Evolutionary conservation across 2,329 filamentous ascomycete genomes (phyloP).

Genomic region (Aureobasidium sp.): DNA sequence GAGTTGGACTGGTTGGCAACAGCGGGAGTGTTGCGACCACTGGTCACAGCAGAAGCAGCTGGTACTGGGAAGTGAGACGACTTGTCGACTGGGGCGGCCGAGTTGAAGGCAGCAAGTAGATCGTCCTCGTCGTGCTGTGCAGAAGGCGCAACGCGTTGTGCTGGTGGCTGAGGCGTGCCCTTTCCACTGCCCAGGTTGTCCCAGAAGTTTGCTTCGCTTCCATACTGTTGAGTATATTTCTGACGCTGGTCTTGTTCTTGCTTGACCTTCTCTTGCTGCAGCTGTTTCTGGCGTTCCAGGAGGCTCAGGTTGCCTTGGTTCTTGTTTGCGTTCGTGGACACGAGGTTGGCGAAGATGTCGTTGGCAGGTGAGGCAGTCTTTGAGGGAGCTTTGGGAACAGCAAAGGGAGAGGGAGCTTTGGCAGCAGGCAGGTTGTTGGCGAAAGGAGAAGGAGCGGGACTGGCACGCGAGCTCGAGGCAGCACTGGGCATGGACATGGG

Average conservation of each 20-base stretch:
- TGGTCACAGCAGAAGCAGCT: slow-evolving; percentile 24
- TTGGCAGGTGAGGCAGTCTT: slow-evolving; percentile 45
- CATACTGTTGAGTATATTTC: slow-evolving; percentile 69
- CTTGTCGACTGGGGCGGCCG: slow-evolving; percentile 49
- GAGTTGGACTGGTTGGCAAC: neutral
- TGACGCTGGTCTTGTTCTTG: slow-evolving; percentile 68
- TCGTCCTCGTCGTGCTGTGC: slow-evolving; percentile 43
- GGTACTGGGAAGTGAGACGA: slow-evolving; percentile 51
- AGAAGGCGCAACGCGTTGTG: slow-evolving; percentile 16
- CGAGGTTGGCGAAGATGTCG: slow-evolving; percentile 72
- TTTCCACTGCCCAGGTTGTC: slow-evolving; percentile 57
- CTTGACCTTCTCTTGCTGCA: slow-evolving; percentile 69
- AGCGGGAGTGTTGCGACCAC: slow-evolving; percentile 34
- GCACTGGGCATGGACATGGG: slow-evolving; percentile 18
- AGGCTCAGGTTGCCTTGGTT: slow-evolving; percentile 60
- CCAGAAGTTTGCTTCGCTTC: slow-evolving; percentile 62
- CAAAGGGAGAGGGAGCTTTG: slow-evolving; percentile 36
- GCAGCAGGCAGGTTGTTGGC: slow-evolving; percentile 34
- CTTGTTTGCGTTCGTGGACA: slow-evolving; percentile 56
- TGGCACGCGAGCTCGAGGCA: slow-evolving; percentile 26
- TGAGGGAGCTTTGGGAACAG: slow-evolving; percentile 37
- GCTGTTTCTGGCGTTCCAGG: slow-evolving; percentile 55
- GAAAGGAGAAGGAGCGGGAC: slow-evolving; percentile 33
- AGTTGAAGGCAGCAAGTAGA: slow-evolving; percentile 53
- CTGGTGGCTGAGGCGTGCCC: slow-evolving; percentile 34